Conservation (phyloP, 2,329 filamentous ascomycete species). For the Cladobotryum mycophilum region DNA sequence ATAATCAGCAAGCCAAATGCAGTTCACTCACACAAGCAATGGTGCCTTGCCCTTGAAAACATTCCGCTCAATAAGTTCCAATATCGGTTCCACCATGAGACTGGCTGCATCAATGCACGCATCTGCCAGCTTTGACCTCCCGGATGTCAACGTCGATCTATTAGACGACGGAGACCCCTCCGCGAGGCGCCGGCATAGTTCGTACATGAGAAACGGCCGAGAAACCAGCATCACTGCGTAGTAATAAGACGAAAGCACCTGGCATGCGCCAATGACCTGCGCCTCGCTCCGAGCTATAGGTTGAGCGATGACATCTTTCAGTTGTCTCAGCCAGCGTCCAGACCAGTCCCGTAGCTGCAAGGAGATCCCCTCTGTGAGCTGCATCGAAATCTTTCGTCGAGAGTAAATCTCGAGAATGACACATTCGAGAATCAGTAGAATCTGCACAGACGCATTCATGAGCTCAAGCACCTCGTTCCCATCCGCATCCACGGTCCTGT, state of each 20-base stretch:
- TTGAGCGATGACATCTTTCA: constrained; percentile 34
- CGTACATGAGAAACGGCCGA: constrained; percentile 50
- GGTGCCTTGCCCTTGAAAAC: constrained; percentile 41
- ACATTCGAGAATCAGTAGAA: constrained; percentile 44
- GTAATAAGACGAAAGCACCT: constrained; percentile 47
- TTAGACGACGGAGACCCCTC: constrained; percentile 23
- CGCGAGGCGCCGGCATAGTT: constrained; percentile 40
- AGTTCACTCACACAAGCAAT: constrained; percentile 41
- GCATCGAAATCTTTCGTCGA: constrained; percentile 45
- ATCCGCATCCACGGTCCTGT: constrained; percentile 29
- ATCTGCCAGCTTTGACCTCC: constrained; percentile 46
- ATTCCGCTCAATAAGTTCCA: constrained; percentile 37
- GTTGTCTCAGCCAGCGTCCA: constrained; percentile 37
- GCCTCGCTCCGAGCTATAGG: constrained; percentile 17
- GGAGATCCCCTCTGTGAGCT: constrained; percentile 48
- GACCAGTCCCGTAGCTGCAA: constrained; percentile 48
- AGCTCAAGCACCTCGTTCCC: constrained; percentile 38
- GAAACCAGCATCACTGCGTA: constrained; percentile 53
- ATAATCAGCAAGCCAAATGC: neutral
- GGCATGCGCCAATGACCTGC: constrained; percentile 41
- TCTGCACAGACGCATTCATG: constrained; percentile 46
- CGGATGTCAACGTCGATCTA: constrained; percentile 26
- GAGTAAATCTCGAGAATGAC: constrained; percentile 49
- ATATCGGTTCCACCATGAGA: constrained; percentile 44
- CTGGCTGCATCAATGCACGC: constrained; percentile 50